Evolutionary conservation across 306 rosid species (phyloP), one percentile per base, ranked within the genome.

Genomic region (Begonia loranthoides): DNA sequence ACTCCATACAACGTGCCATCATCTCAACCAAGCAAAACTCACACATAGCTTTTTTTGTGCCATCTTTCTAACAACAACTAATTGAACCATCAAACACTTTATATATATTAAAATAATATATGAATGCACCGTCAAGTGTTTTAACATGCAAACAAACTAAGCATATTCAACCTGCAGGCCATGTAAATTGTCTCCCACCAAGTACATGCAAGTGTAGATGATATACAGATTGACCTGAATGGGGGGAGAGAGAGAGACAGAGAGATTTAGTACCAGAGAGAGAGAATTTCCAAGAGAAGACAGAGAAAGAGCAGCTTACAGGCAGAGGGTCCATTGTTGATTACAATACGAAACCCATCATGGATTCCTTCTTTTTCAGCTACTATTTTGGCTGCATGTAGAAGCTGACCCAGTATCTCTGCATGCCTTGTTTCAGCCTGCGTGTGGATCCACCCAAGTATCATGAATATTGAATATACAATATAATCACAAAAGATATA

Each of bases 201-300:
- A 79, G 66, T 53, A 87, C 83, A 65, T 87, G 95, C 86, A 87
- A 66, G 79, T 87, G 95, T 65, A 87, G 78, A 77, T 87, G 95
- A 64, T 82, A 87, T 45, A 87, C 95, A 52, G 88, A 82, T 77
- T 87, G 95, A 66, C 93, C 93, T 87, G 61, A 33, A 59, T 41
- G 56, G 52, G 60, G 58, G 15, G 60, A 43, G 60, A 69, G 55
- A 28, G 16, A 24, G 13, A 50, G 52, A 43, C 15, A 36, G 51
- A 28, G 28, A 41, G 39, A 15, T 52, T 21, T 13, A 14, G 10
- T 12, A 50, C n/a, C n/a, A n/a, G n/a, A n/a, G n/a, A n/a, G n/a
- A 13, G 48, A 19, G 12, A 13, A 59, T 45, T 6, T 13, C 41
- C n/a, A 49, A 53, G 34, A 60, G 14, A 64, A 1, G 44, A 28